Base-by-base conservation (phyloP, 345 rosid genomes). In the Cardamine resedifolia region DNA sequence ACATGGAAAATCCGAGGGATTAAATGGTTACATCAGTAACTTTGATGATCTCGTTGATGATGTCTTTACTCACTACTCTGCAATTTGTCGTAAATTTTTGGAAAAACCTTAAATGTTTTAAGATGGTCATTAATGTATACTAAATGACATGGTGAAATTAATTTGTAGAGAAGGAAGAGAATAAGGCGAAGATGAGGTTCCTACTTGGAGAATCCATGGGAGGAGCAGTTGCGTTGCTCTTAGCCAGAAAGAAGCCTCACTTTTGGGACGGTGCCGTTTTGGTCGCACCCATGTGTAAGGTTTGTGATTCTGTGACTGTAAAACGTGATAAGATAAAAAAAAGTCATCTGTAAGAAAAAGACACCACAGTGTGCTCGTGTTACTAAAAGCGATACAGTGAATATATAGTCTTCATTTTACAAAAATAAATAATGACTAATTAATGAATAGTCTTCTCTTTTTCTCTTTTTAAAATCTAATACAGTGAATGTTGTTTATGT, bases 281-380 rank as follows among this genome's bases (percentile, higher is more conserved):
- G 75, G 89, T 82, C 38, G 96, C 96, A 3, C 99, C 99, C 38
- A 91, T 91, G 96, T 89, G 96, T 75, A 90, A 88, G 96, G 99
- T 91, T 38, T n/a, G 65, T 69, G 51, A 23, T 55, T 41, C 45
- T 12, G n/a, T 41, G 45, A 14, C 45, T 14, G 0, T 14, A 39
- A 39, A 14, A 39, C 18, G 45, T 14, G 45, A 41, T 18, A 0
- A 14, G 4, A 14, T n/a, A 12, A 39, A 12, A 39, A 36, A 10
- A 6, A 33, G 38, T 9, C 38, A 30, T 30, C 33, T 30, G 33
- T 30, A 30, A 30, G 33, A 30, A 30, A 30, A 30, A 30, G 33
- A 30, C 39, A 36, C 39, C 4, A 9, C 39, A 36, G 39, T 10
- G 39, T 36, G 39, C 39, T 36, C 39, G 14, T 36, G 39, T 36